Conservation (phyloP, 106 monocot species). For the Ottelia alismoides region DNA sequence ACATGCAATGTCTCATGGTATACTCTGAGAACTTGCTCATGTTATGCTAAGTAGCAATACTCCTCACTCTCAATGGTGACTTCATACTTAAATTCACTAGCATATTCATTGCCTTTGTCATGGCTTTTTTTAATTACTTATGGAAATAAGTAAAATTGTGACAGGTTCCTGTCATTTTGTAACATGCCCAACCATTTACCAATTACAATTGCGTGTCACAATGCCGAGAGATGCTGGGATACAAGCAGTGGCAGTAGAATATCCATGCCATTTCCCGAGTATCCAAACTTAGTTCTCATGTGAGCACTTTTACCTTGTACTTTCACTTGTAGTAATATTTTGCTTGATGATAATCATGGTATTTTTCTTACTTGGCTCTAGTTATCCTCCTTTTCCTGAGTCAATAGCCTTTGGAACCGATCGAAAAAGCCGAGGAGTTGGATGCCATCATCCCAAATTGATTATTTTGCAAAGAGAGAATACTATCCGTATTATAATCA, state of each 20-base stretch:
- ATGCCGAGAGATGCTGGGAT: constrained; percentile 57
- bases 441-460: constrained; percentile 87
- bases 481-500: constrained; percentile 52
- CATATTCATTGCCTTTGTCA: too few species aligned
- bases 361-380: too few species aligned
- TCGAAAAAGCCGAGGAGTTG: constrained; percentile 54
- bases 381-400: constrained; percentile 73
- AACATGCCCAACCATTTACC: constrained; percentile 45
- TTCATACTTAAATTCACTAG: too few species aligned
- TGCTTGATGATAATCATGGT: too few species aligned
- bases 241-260: constrained; percentile 35
- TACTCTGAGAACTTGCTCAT: too few species aligned
- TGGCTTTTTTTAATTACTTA: too few species aligned
- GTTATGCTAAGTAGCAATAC: too few species aligned
- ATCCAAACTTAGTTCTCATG: constrained; percentile 70
- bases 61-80: too few species aligned
- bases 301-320: constrained; percentile 12
- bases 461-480: constrained; percentile 68
- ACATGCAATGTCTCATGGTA: constrained; percentile 77
- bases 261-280: constrained; percentile 32
- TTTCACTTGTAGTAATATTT: too few species aligned
- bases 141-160: background rate
- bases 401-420: constrained; percentile 84
- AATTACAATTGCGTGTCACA: constrained; percentile 68
- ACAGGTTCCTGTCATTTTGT: constrained; percentile 68